Conservation (phyloP, 352 stramenopile species). For the Pythium rishiriense region DNA sequence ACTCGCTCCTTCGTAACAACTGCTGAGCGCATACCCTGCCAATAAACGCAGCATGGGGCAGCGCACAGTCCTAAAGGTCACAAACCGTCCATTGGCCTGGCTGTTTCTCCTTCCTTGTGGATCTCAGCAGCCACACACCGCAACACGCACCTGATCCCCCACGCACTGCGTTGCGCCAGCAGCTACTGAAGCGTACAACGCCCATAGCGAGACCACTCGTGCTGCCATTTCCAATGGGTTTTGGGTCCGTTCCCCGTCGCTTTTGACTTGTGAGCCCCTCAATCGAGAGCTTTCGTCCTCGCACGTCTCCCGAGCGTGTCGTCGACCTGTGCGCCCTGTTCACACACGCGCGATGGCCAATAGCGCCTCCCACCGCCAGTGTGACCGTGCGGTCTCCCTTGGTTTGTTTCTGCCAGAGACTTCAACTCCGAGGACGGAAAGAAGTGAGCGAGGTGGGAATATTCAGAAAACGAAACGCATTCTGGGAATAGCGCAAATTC, state of each 20-base stretch:
- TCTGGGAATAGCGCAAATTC: not conserved
- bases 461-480: slow-evolving; percentile 20
- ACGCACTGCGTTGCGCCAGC: not conserved
- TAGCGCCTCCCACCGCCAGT: not conserved
- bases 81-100: too few species aligned
- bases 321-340: not conserved
- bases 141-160: not conserved
- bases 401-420: not conserved
- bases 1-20: not conserved
- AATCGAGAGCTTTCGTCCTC: not conserved
- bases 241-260: not conserved
- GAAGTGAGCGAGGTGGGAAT: not conserved
- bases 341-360: not conserved
- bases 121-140: too few species aligned
- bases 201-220: not conserved
- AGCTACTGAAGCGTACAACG: not conserved
- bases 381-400: not conserved
- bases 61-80: not conserved
- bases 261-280: not conserved
- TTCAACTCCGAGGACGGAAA: slow-evolving; percentile 14
- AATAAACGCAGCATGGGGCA: not conserved
- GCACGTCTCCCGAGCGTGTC: not conserved
- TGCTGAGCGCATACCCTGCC: not conserved
- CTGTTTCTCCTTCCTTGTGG: too few species aligned
- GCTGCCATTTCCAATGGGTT: not conserved